Base-by-base conservation (phyloP, 371 early-diverging fungal species). In the Actinomortierella ambigua region DNA sequence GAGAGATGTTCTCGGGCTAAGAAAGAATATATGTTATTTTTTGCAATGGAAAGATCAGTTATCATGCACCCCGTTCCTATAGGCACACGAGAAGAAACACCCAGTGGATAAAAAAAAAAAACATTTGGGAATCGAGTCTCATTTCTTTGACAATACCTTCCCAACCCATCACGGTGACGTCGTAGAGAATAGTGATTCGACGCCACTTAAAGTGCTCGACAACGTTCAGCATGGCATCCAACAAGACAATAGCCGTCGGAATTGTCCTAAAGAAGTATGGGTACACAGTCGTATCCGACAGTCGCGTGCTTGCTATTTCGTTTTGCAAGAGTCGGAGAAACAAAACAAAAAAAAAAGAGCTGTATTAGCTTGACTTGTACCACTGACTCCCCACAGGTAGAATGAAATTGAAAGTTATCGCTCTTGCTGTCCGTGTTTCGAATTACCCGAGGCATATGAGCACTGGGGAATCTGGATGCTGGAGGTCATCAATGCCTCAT, bases 191-290 rank as follows among this genome's bases (percentile, higher is more conserved):
- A 14, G 79, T 75, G 2, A 85, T 54, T 18, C 82, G 79, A 3
- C 69, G 63, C 85, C 85, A 85, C 0, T 80, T 82, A 56, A 73
- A 71, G 13, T 63, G 59, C 0, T 70, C 56, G 22, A 79, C 79
- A 68, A 79, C 77, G 0, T 68, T 59, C 39, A 85, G 66, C 68
- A 82, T 77, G 24, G 77, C 79, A 71, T 83, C 84, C 2, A 81
- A 65, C 52, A 80, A 55, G 17, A 77, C 67, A 13, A 81, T 69
- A 27, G 77, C 78, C 0, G 85, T 81, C 4, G 83, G 82, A 22
- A 83, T 81, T 0, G 85, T 85, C 44, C 85, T 75, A 58, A 80
- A 85, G 59, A 85, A 83, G 52, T 82, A 80, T 41, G 77, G 65
- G 42, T 73, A 82, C 52, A 75, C 76, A 15, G 76, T 61, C 59